phyloP scores from a whole-genome alignment of 805 yeast genomes.

The Torulaspora franciscae region DNA sequence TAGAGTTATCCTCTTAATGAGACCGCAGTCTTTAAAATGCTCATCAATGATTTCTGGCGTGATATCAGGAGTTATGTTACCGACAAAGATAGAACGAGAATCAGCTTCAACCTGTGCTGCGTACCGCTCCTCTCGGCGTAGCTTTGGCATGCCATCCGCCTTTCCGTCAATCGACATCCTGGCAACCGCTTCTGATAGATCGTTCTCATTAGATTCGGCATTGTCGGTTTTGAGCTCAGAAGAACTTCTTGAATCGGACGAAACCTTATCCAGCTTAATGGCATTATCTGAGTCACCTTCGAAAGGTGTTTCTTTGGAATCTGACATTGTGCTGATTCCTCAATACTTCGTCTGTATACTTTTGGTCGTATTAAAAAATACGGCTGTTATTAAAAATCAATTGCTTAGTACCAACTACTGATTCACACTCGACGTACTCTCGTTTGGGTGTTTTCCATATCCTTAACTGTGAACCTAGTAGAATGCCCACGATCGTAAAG shows the following conservation, averaged over 20 bases:
- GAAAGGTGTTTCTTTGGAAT: neutral
- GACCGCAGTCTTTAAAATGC: slow-evolving; percentile 43
- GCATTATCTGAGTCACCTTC: neutral
- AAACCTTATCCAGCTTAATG: neutral
- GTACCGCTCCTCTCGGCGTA: slow-evolving; percentile 18
- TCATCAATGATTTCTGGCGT: slow-evolving; percentile 50
- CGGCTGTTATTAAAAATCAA: neutral
- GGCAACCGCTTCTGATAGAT: neutral
- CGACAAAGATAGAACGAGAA: slow-evolving; percentile 50
- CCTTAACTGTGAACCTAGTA: neutral
- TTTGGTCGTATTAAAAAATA: no score
- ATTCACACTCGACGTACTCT: neutral
- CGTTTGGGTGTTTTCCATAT: neutral
- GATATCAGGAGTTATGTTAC: slow-evolving; percentile 45
- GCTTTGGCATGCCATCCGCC: slow-evolving; percentile 4
- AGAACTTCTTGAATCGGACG: neutral
- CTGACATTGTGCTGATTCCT: neutral
- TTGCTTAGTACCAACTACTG: neutral
- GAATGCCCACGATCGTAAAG: neutral
- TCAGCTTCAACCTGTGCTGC: slow-evolving; percentile 43
- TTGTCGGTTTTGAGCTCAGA: neutral
- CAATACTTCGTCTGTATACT: no score
- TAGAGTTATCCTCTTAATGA: slow-evolving; percentile 49
- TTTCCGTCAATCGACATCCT: slow-evolving; percentile 3
- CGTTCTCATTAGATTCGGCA: neutral